Base-by-base conservation (phyloP, 305 asterid genomes). In the Andrographis paniculata region DNA sequence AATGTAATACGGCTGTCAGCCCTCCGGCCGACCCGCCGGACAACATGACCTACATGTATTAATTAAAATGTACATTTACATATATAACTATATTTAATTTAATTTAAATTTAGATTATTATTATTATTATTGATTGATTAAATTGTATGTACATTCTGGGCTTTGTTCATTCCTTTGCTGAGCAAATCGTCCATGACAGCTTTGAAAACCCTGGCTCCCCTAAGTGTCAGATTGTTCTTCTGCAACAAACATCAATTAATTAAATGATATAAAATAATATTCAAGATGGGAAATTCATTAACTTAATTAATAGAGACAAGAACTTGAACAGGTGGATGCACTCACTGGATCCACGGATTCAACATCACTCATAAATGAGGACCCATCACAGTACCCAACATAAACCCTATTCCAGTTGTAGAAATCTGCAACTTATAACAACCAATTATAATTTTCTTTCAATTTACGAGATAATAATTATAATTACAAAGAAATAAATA, bases 351-450 rank as follows among this genome's bases (percentile, higher is more conserved):
- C 56, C 3, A 82, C 96, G 4, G 73, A 80, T 63, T 78, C 92
- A 14, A 86, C 63, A 50, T 89, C 96, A 23, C 98, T 96, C 0
- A 95, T 89, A 58, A 80, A 89, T 2, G 98, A 89, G 31, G 95
- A 67, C 35, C 98, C 98, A 55, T 89, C 98, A 30, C 96, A 86
- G 48, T 89, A 89, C 63, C 95, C 68, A 56, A 89, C 78, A 68
- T 82, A 82, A 52, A 89, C 55, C 47, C 82, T 73, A 54, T 89
- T 89, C 98, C 98, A 89, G 8, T 80, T 77, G 59, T 89, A 80
- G 61, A 89, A 89, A 59, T 89, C 98, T 89, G 68, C 33, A 10
- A 10, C 33, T 6, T 10, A 27, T 27, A 10, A n/a, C 16, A 33
- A 36, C 38, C 24, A 41, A 36, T 16, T n/a, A n/a, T n/a, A n/a